A percentile compares a stretch with the other conserved stretches of the same genome.
phyloP scores from a whole-genome alignment of 2,329 filamentous ascomycete genomes.

The Aspergillus aculeatinus region DNA sequence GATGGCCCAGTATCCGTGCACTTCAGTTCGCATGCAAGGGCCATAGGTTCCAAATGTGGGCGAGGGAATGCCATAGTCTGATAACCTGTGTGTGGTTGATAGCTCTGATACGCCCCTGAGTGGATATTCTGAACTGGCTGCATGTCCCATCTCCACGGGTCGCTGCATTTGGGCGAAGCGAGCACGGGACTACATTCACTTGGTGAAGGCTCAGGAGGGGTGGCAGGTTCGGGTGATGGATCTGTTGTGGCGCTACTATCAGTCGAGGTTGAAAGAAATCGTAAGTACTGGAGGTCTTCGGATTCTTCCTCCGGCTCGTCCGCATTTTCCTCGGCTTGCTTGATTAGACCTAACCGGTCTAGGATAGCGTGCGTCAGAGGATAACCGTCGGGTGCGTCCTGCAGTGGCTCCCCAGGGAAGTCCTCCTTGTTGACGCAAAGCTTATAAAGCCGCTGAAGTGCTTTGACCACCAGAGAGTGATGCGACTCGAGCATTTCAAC shows the following conservation, averaged over 20 bases:
- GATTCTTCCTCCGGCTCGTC: slow-evolving; percentile 38
- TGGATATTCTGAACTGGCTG: slow-evolving; percentile 20
- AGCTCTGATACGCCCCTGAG: slow-evolving; percentile 22
- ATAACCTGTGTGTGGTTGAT: slow-evolving; percentile 22
- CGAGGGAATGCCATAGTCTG: slow-evolving; percentile 24
- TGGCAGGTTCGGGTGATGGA: slow-evolving; percentile 38
- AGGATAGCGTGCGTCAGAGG: slow-evolving; percentile 45
- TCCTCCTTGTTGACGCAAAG: slow-evolving; percentile 44
- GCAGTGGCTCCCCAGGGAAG: slow-evolving; percentile 44
- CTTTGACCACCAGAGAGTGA: slow-evolving; percentile 44
- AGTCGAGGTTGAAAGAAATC: slow-evolving; percentile 35
- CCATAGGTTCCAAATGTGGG: slow-evolving; percentile 16
- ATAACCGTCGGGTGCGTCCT: slow-evolving; percentile 40
- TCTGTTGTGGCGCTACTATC: slow-evolving; percentile 41
- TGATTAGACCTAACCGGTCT: slow-evolving; percentile 44
- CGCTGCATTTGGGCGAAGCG: slow-evolving; percentile 17
- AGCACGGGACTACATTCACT: slow-evolving; percentile 22
- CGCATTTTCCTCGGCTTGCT: slow-evolving; percentile 42
- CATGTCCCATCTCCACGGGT: slow-evolving; percentile 32
- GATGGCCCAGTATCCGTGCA: slow-evolving; percentile 14
- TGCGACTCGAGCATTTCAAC: slow-evolving; percentile 48
- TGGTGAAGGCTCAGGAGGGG: slow-evolving; percentile 33
- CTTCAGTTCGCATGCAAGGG: slow-evolving; percentile 16
- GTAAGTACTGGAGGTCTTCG: slow-evolving; percentile 39
- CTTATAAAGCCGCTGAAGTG: slow-evolving; percentile 43